Evolutionary conservation across 495 filamentous ascomycete genomes (phyloP).

Genomic region (Hyaloscypha hepaticicola): DNA sequence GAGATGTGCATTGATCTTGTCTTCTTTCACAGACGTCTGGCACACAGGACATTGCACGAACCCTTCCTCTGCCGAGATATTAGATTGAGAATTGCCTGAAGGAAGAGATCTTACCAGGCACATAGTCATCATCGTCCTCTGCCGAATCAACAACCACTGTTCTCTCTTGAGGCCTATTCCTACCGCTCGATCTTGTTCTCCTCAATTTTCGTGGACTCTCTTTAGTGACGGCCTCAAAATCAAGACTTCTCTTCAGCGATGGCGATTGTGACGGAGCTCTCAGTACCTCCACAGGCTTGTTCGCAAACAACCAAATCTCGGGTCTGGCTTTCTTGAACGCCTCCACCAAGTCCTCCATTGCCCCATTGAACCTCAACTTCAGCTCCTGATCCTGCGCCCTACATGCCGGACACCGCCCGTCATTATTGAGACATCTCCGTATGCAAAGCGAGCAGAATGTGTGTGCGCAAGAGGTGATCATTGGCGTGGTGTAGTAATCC

Average conservation of each 20-base stretch:
- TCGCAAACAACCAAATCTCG: slow-evolving; percentile 60
- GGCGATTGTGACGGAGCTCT: slow-evolving; percentile 5
- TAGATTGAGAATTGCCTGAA: background rate
- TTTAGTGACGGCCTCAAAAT: slow-evolving; percentile 42
- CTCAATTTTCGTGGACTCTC: slow-evolving; percentile 39
- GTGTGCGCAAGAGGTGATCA: slow-evolving; percentile 92
- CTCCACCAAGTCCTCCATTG: slow-evolving; percentile 80
- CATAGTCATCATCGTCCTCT: slow-evolving; percentile 31
- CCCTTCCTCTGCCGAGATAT: slow-evolving; percentile 56
- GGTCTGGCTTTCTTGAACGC: slow-evolving; percentile 67
- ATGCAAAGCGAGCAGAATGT: slow-evolving; percentile 98
- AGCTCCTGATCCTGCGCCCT: slow-evolving; percentile 73
- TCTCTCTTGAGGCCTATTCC: slow-evolving; percentile 26
- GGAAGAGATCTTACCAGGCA: slow-evolving; percentile 26
- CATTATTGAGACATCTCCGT: slow-evolving; percentile 72
- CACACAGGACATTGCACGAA: slow-evolving; percentile 84
- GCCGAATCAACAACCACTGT: slow-evolving; percentile 30
- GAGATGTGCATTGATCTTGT: slow-evolving; percentile 74
- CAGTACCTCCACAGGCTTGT: slow-evolving; percentile 33
- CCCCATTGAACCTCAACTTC: slow-evolving; percentile 79
- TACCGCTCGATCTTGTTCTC: slow-evolving; percentile 45
- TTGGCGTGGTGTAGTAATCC: slow-evolving; percentile 90
- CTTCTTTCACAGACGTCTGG: slow-evolving; percentile 68
- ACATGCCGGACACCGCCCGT: slow-evolving; percentile 86
- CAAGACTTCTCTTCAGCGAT: slow-evolving; percentile 23